These are phyloP conservation scores for Sporothrix schenckii DNA, from an alignment of 2,329 filamentous ascomycete species.

Conservation along the genomic window DNA sequence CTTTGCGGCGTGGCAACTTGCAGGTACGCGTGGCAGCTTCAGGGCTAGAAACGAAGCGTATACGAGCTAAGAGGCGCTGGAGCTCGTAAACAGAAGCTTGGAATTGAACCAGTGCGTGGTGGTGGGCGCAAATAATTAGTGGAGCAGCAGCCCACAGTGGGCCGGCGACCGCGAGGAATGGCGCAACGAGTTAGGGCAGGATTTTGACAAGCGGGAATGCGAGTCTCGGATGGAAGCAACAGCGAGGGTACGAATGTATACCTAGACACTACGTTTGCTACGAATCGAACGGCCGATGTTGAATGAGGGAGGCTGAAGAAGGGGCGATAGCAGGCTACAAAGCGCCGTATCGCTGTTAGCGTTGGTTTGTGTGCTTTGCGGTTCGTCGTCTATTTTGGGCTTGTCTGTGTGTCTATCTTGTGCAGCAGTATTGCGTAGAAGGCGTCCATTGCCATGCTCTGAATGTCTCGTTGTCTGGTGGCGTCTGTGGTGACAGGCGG, in stretches of 20 bases:
- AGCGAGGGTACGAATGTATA: background rate
- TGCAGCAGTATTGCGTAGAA: background rate
- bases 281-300: background rate
- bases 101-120: background rate
- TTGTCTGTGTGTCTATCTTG: background rate
- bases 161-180: background rate
- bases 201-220: background rate
- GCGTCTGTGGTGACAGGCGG: conserved; percentile 7
- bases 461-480: conserved; percentile 1
- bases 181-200: background rate
- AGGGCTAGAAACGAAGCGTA: background rate
- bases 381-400: background rate
- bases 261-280: background rate
- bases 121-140: background rate
- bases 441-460: conserved; percentile 10
- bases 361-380: conserved; percentile 3
- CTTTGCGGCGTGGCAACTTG: background rate
- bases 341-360: background rate
- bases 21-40: background rate
- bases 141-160: conserved; percentile 1
- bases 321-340: background rate
- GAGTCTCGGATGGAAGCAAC: background rate
- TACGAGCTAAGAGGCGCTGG: conserved; percentile 18
- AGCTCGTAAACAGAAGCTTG: background rate
- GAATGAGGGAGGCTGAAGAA: background rate